Evolutionary conservation across 192 early-diverging fungal genomes (phyloP), one percentile per base, ranked within the genome.

Genomic region (Entomortierella lignicola): DNA sequence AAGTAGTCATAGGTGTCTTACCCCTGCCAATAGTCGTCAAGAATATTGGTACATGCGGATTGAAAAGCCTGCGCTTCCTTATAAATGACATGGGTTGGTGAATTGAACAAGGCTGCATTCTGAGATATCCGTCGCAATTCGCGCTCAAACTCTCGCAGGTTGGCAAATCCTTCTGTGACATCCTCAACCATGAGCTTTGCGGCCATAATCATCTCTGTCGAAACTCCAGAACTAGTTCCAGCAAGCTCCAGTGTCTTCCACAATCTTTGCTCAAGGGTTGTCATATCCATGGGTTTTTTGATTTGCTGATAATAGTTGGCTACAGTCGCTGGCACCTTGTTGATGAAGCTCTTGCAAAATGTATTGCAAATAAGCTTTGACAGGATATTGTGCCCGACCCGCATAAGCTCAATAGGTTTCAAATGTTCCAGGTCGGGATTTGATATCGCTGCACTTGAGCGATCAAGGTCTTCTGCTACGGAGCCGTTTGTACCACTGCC

Each of bases 201-300:
- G 12, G 55, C 54, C 34, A 43, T 15, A 2, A 58, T 17, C 13
- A 63, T 20, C 13, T 42, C 21, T 15, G 26, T 12, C 0, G 61
- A 44, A 15, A 55, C 31, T 12, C 44, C 51, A 29, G 60, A 65
- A 12, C 34, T 37, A 13, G 48, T 34, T 6, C 47, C 55, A 13
- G 55, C 52, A 30, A 66, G 41, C 7, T 61, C 62, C 8, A 70
- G 23, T 12, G 67, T 66, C 41, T 75, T 77, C 85, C 86, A 89
- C 4, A 89, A 68, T 61, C 83, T 89, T 11, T 73, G 64, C 41
- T 89, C 88, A 23, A 85, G 81, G 0, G 86, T 86, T 8, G 60
- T 77, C 41, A 89, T 34, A 57, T 89, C 88, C 85, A 87, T 89
- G 12, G 86, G 81, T 17, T 83, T 63, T 32, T 77, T 80, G 52